phyloP scores from a whole-genome alignment of 106 monocot species.

The Agapanthus africanus region DNA sequence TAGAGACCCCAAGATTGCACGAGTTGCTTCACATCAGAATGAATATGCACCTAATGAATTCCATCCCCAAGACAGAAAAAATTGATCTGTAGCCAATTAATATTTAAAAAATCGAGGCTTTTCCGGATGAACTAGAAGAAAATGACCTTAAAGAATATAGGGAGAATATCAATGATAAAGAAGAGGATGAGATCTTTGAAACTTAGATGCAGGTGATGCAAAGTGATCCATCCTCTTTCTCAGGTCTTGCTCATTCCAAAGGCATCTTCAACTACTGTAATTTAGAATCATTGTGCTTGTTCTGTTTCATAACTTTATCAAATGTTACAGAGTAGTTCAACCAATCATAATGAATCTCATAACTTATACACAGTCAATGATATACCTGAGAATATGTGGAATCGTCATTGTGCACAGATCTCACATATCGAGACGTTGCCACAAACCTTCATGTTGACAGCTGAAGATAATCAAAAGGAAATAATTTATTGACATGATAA shows the following conservation, averaged over 20 bases:
- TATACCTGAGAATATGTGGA: neutral
- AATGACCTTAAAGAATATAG: no score
- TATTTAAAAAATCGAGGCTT: no score
- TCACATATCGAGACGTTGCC: no score
- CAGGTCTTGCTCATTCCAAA: neutral
- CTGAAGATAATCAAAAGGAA: no score
- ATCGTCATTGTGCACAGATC: no score
- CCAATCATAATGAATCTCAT: neutral
- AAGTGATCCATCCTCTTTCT: slow-evolving; percentile 10
- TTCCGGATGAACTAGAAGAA: slow-evolving; percentile 7
- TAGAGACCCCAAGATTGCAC: slow-evolving; percentile 10
- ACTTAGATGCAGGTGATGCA: slow-evolving; percentile 2
- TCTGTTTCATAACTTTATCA: neutral
- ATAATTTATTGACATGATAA: no score
- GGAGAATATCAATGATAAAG: no score
- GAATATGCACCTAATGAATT: slow-evolving; percentile 12
- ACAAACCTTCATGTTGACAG: neutral
- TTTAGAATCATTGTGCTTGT: slow-evolving; percentile 4
- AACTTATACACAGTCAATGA: neutral
- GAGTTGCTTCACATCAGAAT: slow-evolving; percentile 12
- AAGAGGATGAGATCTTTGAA: slow-evolving; percentile 6
- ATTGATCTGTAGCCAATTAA: no score
- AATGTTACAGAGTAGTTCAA: neutral
- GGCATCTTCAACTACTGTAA: neutral
- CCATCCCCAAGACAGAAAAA: no score